These are phyloP conservation scores for Diaporthe aspalathi DNA, from an alignment of 2,329 filamentous ascomycete genomes.

Conservation along the genomic window DNA sequence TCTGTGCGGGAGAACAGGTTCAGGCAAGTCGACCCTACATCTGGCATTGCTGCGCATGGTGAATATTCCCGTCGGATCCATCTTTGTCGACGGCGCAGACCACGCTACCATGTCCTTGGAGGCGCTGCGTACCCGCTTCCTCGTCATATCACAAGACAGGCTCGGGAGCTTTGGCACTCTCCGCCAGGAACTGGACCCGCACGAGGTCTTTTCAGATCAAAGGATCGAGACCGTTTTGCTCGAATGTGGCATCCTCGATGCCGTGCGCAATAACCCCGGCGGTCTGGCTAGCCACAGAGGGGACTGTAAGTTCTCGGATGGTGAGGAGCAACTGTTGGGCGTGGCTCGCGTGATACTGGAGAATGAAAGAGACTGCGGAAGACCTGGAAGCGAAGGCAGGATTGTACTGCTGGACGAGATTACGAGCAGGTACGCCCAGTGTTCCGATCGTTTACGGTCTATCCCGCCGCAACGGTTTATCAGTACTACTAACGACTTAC, in stretches of 20 bases:
- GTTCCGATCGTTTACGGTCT: background rate
- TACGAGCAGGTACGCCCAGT: constrained; percentile 19
- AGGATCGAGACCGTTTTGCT: constrained; percentile 52
- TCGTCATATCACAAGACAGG: constrained; percentile 74
- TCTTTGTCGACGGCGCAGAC: constrained; percentile 70
- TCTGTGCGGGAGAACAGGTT: constrained; percentile 13
- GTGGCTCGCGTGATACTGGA: constrained; percentile 69
- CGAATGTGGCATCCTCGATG: constrained; percentile 54
- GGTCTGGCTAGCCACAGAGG: constrained; percentile 47
- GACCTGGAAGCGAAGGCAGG: constrained; percentile 54
- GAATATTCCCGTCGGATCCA: constrained; percentile 61
- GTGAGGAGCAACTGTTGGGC: constrained; percentile 55
- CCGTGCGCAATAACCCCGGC: constrained; percentile 47
- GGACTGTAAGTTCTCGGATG: constrained; percentile 49
- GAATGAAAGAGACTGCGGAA: constrained; percentile 57
- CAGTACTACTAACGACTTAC: background rate
- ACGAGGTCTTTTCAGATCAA: constrained; percentile 45
- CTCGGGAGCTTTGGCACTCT: constrained; percentile 41
- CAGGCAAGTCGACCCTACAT: constrained; percentile 20
- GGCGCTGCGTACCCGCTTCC: constrained; percentile 69
- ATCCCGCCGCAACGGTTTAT: background rate
- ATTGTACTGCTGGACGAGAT: constrained; percentile 68
- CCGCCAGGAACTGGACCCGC: constrained; percentile 4
- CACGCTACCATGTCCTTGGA: constrained; percentile 69
- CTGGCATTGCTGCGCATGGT: constrained; percentile 51